Base-by-base conservation (phyloP, 2,329 filamentous ascomycete genomes). In the Cladosporium colombiae region DNA sequence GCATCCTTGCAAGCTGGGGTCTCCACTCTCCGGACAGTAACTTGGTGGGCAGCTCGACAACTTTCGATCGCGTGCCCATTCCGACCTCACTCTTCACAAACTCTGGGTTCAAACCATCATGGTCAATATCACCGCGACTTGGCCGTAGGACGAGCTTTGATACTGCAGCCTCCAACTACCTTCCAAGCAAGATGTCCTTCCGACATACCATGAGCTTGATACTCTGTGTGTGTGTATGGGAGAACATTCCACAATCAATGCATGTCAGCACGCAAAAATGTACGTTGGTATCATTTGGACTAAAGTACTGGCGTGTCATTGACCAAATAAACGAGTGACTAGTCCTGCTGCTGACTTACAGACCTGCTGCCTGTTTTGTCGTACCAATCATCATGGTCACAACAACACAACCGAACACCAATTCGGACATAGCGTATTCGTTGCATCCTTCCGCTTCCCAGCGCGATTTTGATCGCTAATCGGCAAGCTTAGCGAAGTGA, bases 251-350 rank as follows among this genome's bases (percentile, higher is more conserved):
- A 31, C 50, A 27, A 53, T 53, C 27, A 29, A 53, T 29, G 50
- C 50, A 53, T 29, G 50, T 29, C 25, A 53, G 50, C 50, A 53
- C 50, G 50, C 50, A 53, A 53, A n/a, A 29, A 46, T 21, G 40
- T n/a, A 46, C n/a, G 40, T 21, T n/a, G 40, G 40, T 5, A 46
- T 46, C 23, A 46, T 46, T 46, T 8, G 21, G 40, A 44, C 18
- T 10, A 8, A 44, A 44, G 37, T 18, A 44, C 37, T 44, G 37
- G 37, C 37, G 18, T n/a, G 37, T 18, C 37, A 44, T 46, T 5
- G 3, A 21, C 6, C n/a, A 44, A n/a, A 46, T n/a, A 46, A 46
- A 21, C 40, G 40, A 46, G 40, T 46, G n/a, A 46, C 40, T 46
- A 46, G 40, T 21, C n/a, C 40, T 46, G 40, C 40, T 46, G 40